phyloP scores from a whole-genome alignment of 768 basidiomycete genomes.

The Termitomyces sp. region DNA sequence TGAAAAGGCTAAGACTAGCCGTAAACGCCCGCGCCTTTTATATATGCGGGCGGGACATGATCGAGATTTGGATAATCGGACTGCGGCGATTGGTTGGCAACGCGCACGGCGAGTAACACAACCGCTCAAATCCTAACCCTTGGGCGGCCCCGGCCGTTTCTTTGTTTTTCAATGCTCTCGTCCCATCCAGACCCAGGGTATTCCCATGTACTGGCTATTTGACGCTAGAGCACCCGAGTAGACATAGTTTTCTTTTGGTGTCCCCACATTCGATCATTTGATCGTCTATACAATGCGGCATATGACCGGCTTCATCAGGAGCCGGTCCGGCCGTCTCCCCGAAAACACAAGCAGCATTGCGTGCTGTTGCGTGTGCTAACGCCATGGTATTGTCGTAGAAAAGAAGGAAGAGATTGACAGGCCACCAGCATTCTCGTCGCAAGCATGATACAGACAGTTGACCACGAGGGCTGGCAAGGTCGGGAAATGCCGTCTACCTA shows the following conservation, averaged over 20 bases:
- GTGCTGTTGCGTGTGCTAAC: background rate
- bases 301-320: conserved; percentile 1
- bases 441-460: too few relatives aligned
- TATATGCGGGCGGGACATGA: conserved; percentile 2
- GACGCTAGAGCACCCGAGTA: background rate
- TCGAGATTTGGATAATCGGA: conserved; percentile 6
- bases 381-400: background rate
- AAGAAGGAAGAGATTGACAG: background rate
- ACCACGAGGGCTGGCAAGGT: background rate
- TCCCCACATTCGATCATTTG: conserved; percentile 7
- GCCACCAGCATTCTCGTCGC: too few relatives aligned
- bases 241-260: background rate
- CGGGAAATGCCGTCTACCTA: background rate
- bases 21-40: background rate
- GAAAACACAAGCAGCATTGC: background rate
- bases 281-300: background rate
- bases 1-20: background rate
- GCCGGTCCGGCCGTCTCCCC: background rate
- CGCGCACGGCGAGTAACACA: background rate
- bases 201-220: background rate
- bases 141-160: background rate
- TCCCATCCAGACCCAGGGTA: background rate
- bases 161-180: background rate
- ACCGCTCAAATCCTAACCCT: background rate
- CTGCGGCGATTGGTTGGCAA: conserved; percentile 1